Conservation (phyloP, 2,329 filamentous ascomycete species). For the Didymellaceae sp. region DNA sequence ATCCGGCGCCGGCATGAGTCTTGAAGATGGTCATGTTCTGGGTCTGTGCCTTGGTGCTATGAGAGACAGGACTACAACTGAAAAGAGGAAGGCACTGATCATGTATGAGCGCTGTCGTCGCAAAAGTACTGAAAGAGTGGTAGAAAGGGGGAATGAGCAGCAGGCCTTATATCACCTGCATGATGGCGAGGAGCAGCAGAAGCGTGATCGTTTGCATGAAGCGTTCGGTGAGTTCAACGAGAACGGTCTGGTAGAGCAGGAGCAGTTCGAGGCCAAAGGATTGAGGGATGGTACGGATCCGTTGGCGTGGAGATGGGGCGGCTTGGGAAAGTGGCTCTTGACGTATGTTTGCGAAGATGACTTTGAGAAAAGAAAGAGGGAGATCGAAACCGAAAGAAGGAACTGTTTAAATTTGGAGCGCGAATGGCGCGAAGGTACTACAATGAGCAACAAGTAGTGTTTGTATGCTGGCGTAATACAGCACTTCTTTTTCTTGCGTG, state of each 20-base stretch:
- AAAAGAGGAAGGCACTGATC: slow-evolving; percentile 47
- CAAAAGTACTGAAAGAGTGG: slow-evolving; percentile 65
- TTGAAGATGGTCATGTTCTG: slow-evolving; percentile 66
- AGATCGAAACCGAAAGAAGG: slow-evolving; percentile 24
- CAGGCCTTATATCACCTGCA: slow-evolving; percentile 68
- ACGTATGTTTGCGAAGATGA: slow-evolving; percentile 45
- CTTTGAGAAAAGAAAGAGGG: slow-evolving; percentile 39
- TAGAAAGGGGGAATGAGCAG: slow-evolving; percentile 65
- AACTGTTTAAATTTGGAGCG: too few relatives aligned
- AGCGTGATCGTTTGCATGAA: slow-evolving; percentile 54
- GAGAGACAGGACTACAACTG: slow-evolving; percentile 45
- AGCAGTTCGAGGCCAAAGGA: slow-evolving; percentile 27
- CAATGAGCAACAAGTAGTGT: too few relatives aligned
- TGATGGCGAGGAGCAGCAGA: slow-evolving; percentile 63
- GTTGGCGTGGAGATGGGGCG: slow-evolving; percentile 47
- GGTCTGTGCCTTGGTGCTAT: slow-evolving; percentile 61
- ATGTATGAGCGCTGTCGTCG: slow-evolving; percentile 66
- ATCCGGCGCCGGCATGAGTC: slow-evolving; percentile 64
- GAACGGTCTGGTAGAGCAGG: slow-evolving; percentile 26
- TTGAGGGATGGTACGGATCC: slow-evolving; percentile 40
- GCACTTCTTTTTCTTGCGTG: too few relatives aligned
- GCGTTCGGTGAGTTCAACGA: slow-evolving; percentile 41
- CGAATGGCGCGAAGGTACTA: too few relatives aligned
- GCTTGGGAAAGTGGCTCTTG: slow-evolving; percentile 45
- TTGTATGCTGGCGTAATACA: too few relatives aligned